Conservation (phyloP, 2,329 filamentous ascomycete species). For the Thelonectria olida region DNA sequence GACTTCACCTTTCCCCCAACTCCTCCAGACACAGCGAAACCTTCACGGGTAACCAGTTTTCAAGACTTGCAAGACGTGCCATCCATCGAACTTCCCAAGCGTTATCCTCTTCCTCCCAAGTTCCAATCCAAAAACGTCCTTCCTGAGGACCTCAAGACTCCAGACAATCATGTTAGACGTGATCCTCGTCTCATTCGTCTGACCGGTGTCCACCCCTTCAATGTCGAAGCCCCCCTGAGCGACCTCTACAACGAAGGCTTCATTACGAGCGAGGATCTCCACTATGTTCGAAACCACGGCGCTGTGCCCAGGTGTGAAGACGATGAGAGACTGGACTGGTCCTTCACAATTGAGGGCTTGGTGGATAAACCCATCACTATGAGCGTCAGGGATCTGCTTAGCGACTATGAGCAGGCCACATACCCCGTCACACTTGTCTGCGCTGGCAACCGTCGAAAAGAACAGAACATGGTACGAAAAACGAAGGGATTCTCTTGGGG, state of each 20-base stretch:
- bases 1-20: conserved; percentile 47
- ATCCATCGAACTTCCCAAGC: conserved; percentile 23
- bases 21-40: conserved; percentile 51
- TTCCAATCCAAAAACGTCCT: conserved; percentile 70
- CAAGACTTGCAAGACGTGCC: conserved; percentile 29
- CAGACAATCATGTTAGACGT: conserved; percentile 81
- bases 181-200: conserved; percentile 85
- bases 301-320: conserved; percentile 80
- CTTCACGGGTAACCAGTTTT: conserved; percentile 47
- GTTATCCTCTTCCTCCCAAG: conserved; percentile 75
- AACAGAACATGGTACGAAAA: conserved; percentile 90
- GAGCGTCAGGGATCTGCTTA: conserved; percentile 75
- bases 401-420: conserved; percentile 82
- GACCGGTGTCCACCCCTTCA: conserved; percentile 91
- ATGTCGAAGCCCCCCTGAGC: conserved; percentile 84
- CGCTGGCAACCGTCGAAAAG: conserved; percentile 90
- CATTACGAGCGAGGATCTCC: conserved; percentile 85
- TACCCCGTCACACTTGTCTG: conserved; percentile 91
- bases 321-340: conserved; percentile 78
- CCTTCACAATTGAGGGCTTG: conserved; percentile 83
- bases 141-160: conserved; percentile 81
- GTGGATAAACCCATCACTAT: conserved; percentile 80
- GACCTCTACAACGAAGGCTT: conserved; percentile 84
- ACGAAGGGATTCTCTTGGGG: conserved; percentile 97
- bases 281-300: conserved; percentile 93